Evolutionary conservation across 2,329 filamentous ascomycete genomes (phyloP).

Genomic region (Colletotrichum spaethianum): DNA sequence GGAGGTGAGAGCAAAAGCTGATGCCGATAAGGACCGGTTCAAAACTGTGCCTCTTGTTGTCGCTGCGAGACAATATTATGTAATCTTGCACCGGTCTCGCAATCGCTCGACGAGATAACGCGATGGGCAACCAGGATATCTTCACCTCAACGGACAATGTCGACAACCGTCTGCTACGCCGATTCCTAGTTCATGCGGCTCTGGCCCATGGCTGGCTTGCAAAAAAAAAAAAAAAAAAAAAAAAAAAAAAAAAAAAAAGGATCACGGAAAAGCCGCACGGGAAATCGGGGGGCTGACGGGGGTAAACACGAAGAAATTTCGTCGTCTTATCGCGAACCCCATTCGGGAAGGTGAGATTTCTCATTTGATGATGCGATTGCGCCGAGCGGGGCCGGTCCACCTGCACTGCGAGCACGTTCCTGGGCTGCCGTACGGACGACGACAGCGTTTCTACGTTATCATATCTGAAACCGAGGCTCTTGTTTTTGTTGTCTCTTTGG

Average conservation of each 20-base stretch:
- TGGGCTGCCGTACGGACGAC: not conserved
- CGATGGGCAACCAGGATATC: too few relatives aligned
- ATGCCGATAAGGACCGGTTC: not conserved
- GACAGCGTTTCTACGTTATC: not conserved
- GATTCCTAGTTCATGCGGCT: not conserved
- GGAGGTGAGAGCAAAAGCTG: slow-evolving; percentile 13
- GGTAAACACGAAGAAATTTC: slow-evolving; percentile 22
- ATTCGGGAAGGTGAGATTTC: slow-evolving; percentile 38
- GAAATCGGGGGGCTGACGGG: not conserved
- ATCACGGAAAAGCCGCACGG: not conserved
- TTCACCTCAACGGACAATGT: slow-evolving; percentile 17
- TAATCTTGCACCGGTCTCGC: not conserved
- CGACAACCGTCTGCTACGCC: not conserved
- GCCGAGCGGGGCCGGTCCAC: slow-evolving; percentile 37
- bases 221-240: too few relatives aligned
- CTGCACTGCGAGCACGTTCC: slow-evolving; percentile 11
- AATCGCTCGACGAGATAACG: not conserved
- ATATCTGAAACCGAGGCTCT: not conserved
- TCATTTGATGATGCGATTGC: slow-evolving; percentile 38
- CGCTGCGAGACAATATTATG: slow-evolving; percentile 1
- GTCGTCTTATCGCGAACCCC: slow-evolving; percentile 35
- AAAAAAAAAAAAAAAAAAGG: too few relatives aligned
- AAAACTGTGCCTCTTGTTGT: not conserved
- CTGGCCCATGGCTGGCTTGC: slow-evolving; percentile 3
- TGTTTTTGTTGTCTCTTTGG: not conserved